Evolutionary conservation across 2,329 filamentous ascomycete genomes (phyloP), one percentile per base, ranked within the genome.

Genomic region (Colletotrichum eleusines): DNA sequence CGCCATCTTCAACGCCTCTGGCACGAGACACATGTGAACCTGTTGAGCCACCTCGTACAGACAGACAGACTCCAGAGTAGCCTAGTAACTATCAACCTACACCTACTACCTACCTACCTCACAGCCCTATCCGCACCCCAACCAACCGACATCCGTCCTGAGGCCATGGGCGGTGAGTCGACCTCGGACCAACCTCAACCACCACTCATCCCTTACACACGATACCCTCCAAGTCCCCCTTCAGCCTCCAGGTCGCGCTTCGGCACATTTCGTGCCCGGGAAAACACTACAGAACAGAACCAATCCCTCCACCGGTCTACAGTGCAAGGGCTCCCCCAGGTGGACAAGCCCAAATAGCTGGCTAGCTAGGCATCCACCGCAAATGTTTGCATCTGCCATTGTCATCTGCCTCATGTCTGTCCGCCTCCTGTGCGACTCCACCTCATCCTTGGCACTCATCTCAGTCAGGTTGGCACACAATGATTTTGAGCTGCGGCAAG

Each of bases 81-180:
- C n/a, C n/a, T n/a, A 40, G 14, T 16, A 16, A 3, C 35, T 38
- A 40, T 16, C 2, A 5, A 16, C 38, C 38, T 40, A 3, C n/a
- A n/a, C 38, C 14, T 38, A 38, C 11, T 33, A 33, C 31, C 31
- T 33, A 40, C 40, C 42, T 44, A 20, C 18, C 42, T 20, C 38
- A 31, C 59, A 71, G 68, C 63, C 68, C 64, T 71, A 62, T 23
- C 58, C 44, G 18, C 46, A 12, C 59, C 68, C 64, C 68, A 71
- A 71, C 68, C 58, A 71, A 71, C 58, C 63, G 64, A 53, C n/a
- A 53, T 53, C 28, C 12, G 53, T 53, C 28, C n/a, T n/a, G n/a
- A n/a, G n/a, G n/a, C n/a, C n/a, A n/a, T n/a, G n/a, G n/a, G n/a
- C n/a, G n/a, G n/a, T n/a, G n/a, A n/a, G n/a, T n/a, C n/a, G n/a